Conservation (phyloP, 306 rosid species). For the Pueraria montana region DNA sequence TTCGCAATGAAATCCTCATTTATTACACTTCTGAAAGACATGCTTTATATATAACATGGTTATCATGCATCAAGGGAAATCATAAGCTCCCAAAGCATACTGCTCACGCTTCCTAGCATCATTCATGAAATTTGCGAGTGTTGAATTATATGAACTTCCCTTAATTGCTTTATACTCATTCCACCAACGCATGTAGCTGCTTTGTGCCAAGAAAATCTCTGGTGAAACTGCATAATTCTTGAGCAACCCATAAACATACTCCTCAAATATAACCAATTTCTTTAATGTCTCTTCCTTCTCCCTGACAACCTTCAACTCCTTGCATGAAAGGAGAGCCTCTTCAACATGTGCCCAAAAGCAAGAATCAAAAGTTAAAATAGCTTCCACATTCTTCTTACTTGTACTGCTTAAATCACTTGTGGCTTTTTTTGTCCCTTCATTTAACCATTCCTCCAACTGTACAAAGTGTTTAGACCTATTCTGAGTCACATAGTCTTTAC, state of each 20-base stretch:
- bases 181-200: constrained; percentile 84
- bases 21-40: neutral
- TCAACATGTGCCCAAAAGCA: neutral
- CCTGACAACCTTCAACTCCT: neutral
- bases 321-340: neutral
- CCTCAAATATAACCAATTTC: constrained; percentile 56
- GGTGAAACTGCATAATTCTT: constrained; percentile 57
- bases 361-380: neutral
- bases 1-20: neutral
- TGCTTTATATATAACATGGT: neutral
- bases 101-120: neutral
- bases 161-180: neutral
- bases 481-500: constrained; percentile 22
- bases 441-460: constrained; percentile 57
- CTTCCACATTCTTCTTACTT: neutral
- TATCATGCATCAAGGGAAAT: neutral
- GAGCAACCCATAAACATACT: constrained; percentile 51
- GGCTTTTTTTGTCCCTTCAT: too few species aligned
- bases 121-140: neutral
- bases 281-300: constrained; percentile 3
- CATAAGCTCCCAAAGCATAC: neutral
- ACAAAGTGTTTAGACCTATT: constrained; percentile 56
- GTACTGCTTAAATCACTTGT: neutral
- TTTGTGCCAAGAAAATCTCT: constrained; percentile 64
- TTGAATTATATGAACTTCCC: neutral